These are phyloP conservation scores for Gymnopilus dilepis DNA, from an alignment of 768 basidiomycete genomes.

Conservation along the genomic window DNA sequence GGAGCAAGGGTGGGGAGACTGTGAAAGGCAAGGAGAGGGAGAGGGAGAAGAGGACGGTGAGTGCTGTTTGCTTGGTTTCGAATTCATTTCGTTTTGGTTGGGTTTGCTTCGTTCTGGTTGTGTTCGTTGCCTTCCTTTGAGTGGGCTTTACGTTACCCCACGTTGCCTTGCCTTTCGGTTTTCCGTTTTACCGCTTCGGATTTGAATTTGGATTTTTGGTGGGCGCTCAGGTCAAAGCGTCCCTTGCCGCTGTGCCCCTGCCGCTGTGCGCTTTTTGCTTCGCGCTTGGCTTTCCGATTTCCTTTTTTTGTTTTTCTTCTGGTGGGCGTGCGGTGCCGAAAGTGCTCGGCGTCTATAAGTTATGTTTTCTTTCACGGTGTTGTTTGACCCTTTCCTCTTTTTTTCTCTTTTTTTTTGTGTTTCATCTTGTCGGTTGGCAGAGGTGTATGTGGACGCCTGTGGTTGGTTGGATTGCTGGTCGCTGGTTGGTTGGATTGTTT, in stretches of 20 bases:
- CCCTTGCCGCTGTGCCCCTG: background rate
- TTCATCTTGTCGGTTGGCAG: too few relatives aligned
- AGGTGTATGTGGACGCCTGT: too few relatives aligned
- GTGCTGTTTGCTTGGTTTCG: slow-evolving; percentile 5
- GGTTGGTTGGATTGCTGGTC: too few relatives aligned
- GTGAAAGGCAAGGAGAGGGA: background rate
- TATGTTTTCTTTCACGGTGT: too few relatives aligned
- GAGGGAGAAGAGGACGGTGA: slow-evolving; percentile 17
- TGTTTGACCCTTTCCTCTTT: too few relatives aligned
- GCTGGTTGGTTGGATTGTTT: too few relatives aligned
- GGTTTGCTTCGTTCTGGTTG: background rate
- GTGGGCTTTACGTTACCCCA: background rate
- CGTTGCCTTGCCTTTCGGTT: background rate
- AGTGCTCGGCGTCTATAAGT: too few relatives aligned
- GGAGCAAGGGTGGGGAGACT: background rate
- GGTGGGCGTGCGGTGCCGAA: background rate
- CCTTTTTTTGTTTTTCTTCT: background rate
- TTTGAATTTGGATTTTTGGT: background rate
- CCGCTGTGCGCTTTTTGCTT: too few relatives aligned
- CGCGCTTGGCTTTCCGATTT: background rate
- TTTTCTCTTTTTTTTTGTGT: too few relatives aligned
- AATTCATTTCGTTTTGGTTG: background rate
- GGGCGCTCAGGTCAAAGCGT: background rate
- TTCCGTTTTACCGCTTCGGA: too few relatives aligned
- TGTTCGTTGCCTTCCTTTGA: background rate